Base-by-base conservation (phyloP, 164 flowering plant genomes). In the Houttuynia cordata region DNA sequence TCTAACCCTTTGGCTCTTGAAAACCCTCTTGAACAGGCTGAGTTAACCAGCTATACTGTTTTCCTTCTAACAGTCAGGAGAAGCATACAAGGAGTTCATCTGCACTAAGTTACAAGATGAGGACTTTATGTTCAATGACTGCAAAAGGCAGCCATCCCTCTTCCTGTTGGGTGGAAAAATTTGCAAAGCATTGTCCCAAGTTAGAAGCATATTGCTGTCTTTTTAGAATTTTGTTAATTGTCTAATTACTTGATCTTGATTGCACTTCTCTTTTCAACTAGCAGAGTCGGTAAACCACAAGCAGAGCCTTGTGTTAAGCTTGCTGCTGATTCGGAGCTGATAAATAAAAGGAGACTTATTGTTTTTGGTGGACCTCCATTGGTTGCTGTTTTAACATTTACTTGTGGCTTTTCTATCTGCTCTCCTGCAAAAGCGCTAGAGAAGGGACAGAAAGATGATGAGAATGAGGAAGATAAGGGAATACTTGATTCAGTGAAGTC, bases 401-500 rank as follows among this genome's bases (percentile, higher is more conserved):
- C 64, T 66, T 54, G 56, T 42, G 63, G 71, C 18, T 56, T 76
- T 20, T 56, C 74, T 24, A 58, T 64, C n/a, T 30, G 4, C 2
- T 72, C 66, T 53, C 72, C 69, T 12, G 78, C 62, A 50, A 57
- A 62, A 67, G 88, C 89, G 24, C 84, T 70, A 61, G 92, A 84
- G 1, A 50, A 55, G 19, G 71, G 64, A 22, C 58, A 57, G 45
- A 17, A 57, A 40, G 18, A 10, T 58, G 51, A 10, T 3, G 51
- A 40, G 51, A 42, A 23, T 9, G 51, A 40, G 51, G 61, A 58
- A 40, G 61, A 21, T 40, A 20, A 22, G 42, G 61, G 61, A 18
- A 23, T 93, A 25, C 12, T 87, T 57, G 94, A 83, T n/a, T 64
- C 84, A 5, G 54, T 93, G 4, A 76, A 79, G 65, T 73, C 98